Evolutionary conservation across 768 basidiomycete species (phyloP).

Genomic region (Lentinula guzmanii): DNA sequence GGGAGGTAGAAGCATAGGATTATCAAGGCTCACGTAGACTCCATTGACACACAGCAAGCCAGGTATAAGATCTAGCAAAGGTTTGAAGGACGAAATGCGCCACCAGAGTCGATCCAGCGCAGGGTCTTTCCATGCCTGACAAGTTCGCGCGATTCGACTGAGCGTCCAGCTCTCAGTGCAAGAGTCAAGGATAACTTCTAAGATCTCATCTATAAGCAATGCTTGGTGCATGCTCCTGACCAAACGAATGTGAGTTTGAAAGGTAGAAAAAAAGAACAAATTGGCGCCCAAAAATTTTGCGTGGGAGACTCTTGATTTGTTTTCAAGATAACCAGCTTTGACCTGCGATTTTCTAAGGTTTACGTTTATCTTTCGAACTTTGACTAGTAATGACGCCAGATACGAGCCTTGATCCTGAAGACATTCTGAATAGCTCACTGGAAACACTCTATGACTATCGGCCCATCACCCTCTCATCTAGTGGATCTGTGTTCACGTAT

Average conservation of each 20-base stretch:
- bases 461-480: conserved; percentile 54
- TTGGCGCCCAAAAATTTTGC: not conserved
- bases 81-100: conserved; percentile 31
- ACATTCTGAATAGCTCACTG: conserved; percentile 62
- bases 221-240: conserved; percentile 31
- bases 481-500: conserved; percentile 51
- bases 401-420: conserved; percentile 29
- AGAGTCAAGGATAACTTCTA: conserved; percentile 34
- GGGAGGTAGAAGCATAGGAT: not conserved
- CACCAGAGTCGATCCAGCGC: conserved; percentile 43
- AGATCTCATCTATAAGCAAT: conserved; percentile 44
- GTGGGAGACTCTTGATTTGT: not conserved
- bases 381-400: not conserved
- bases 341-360: too few relatives aligned
- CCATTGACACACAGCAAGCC: conserved; percentile 19
- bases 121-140: conserved; percentile 42
- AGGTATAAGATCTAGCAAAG: conserved; percentile 34
- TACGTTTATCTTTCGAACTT: too few relatives aligned
- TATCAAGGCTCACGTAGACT: conserved; percentile 20
- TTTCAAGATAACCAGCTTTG: too few relatives aligned
- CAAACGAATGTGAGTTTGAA: not conserved
- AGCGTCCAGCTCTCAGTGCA: conserved; percentile 24
- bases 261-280: not conserved
- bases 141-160: conserved; percentile 30
- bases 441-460: conserved; percentile 54